phyloP scores from a whole-genome alignment of 257 asterid genomes.

The Nicotiana sylvestris region DNA sequence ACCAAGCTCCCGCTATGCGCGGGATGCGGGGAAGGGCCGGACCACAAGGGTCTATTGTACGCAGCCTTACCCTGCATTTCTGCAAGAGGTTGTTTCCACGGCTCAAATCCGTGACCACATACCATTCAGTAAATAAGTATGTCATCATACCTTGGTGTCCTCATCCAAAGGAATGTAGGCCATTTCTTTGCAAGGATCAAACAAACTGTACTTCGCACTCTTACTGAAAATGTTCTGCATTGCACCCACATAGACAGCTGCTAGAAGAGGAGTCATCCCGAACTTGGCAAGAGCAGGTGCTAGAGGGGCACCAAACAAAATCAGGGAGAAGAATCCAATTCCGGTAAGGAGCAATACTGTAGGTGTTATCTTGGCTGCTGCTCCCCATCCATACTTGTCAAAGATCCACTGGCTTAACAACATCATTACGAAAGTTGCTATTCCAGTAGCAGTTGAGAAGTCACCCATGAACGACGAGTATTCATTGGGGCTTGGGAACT shows the following conservation, averaged over 20 bases:
- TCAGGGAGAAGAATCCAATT: constrained; percentile 85
- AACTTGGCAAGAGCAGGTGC: constrained; percentile 72
- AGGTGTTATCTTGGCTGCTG: constrained; percentile 92
- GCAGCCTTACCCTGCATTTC: no score
- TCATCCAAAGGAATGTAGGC: constrained; percentile 98
- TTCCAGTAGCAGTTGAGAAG: constrained; percentile 92
- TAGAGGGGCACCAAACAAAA: constrained; percentile 78
- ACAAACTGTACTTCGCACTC: constrained; percentile 95
- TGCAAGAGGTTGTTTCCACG: no score
- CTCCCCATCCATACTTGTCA: constrained; percentile 91
- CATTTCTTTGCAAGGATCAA: constrained; percentile 99
- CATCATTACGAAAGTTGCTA: constrained; percentile 97
- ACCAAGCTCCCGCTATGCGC: no score
- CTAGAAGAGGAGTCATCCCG: constrained; percentile 93
- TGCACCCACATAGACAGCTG: constrained; percentile 97
- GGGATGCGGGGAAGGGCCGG: no score
- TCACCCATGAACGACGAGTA: constrained; percentile 98
- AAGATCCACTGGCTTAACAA: constrained; percentile 94
- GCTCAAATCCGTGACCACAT: neutral
- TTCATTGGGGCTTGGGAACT: constrained; percentile 97
- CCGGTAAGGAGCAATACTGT: constrained; percentile 87
- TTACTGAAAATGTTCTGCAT: constrained; percentile 95
- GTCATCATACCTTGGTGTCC: constrained; percentile 80
- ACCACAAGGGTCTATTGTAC: no score
- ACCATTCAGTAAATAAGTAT: neutral